phyloP scores from a whole-genome alignment of 139 green algal species.

The Limnomonas spitsbergensis region DNA sequence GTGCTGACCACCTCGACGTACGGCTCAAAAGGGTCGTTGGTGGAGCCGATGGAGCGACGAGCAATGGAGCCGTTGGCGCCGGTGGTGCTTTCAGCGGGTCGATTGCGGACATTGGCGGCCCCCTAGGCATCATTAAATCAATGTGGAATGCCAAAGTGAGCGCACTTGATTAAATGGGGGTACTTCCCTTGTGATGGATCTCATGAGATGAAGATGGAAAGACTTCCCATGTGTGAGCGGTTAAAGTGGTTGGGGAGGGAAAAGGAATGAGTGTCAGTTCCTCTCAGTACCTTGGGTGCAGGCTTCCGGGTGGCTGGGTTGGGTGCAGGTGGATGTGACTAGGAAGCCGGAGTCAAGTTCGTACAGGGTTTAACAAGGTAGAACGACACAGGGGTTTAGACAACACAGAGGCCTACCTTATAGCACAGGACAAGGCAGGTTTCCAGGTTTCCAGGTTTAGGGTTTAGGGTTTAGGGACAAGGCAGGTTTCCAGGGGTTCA shows the following conservation, averaged over 20 bases:
- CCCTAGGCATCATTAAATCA: too few relatives aligned
- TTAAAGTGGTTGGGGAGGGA: too few relatives aligned
- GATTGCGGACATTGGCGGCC: too few relatives aligned
- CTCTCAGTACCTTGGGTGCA: too few relatives aligned
- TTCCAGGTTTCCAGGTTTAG: not conserved
- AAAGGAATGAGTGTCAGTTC: too few relatives aligned
- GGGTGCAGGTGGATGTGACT: not conserved
- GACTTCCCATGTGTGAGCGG: too few relatives aligned
- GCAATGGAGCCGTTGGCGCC: not conserved
- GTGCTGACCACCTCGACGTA: not conserved
- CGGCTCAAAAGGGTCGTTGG: not conserved
- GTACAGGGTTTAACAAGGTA: not conserved
- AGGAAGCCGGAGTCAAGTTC: not conserved
- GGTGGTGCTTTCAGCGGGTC: too few relatives aligned
- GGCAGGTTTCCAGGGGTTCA: not conserved
- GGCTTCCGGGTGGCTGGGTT: too few relatives aligned
- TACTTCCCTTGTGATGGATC: too few relatives aligned
- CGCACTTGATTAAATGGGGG: not conserved
- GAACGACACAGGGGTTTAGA: not conserved
- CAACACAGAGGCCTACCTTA: not conserved
- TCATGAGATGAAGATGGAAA: too few relatives aligned
- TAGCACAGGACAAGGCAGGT: not conserved
- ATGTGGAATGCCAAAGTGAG: not conserved
- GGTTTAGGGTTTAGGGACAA: conserved; percentile 1
- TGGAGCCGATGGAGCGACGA: not conserved